These are phyloP conservation scores for Pyrenochaeta sp. DNA, from an alignment of 2,329 filamentous ascomycete species.

Conservation along the genomic window DNA sequence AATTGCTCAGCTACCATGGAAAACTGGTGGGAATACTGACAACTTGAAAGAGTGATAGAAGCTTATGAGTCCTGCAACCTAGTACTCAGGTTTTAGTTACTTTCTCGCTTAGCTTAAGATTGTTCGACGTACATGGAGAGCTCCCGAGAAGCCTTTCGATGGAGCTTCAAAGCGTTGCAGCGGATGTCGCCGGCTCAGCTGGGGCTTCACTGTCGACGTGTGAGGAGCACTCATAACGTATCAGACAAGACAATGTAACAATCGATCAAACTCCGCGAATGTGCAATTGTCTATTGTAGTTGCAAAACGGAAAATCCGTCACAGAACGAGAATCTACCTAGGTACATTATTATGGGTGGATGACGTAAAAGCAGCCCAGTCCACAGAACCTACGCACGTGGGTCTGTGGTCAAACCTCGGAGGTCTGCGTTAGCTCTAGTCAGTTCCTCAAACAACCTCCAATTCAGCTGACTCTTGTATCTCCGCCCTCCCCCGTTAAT, in stretches of 20 bases:
- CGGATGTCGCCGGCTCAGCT: constrained; percentile 59
- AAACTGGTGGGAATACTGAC: constrained; percentile 16
- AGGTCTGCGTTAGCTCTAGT: constrained; percentile 5
- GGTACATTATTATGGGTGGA: constrained; percentile 4
- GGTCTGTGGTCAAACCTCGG: constrained; percentile 17
- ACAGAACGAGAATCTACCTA: constrained; percentile 1
- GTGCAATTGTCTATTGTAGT: no score
- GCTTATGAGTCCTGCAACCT: constrained; percentile 52
- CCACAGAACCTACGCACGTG: constrained; percentile 19
- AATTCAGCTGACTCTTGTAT: not conserved
- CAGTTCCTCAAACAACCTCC: not conserved
- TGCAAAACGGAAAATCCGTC: no score
- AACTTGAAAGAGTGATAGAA: constrained; percentile 56
- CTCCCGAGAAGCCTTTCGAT: constrained; percentile 67
- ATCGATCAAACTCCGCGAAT: no score
- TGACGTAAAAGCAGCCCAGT: constrained; percentile 15
- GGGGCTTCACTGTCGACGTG: constrained; percentile 14
- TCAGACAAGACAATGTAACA: not conserved
- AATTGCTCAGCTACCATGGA: not conserved
- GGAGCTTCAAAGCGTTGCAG: constrained; percentile 72
- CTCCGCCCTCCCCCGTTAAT: not conserved
- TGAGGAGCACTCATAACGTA: constrained; percentile 7
- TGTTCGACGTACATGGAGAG: constrained; percentile 62
- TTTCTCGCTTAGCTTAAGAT: no score
- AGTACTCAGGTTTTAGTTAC: not conserved